A percentile compares a stretch with the other conserved stretches of the same genome.
Evolutionary conservation across 352 stramenopile genomes (phyloP).

Genomic region (Pythium insidiosum): DNA sequence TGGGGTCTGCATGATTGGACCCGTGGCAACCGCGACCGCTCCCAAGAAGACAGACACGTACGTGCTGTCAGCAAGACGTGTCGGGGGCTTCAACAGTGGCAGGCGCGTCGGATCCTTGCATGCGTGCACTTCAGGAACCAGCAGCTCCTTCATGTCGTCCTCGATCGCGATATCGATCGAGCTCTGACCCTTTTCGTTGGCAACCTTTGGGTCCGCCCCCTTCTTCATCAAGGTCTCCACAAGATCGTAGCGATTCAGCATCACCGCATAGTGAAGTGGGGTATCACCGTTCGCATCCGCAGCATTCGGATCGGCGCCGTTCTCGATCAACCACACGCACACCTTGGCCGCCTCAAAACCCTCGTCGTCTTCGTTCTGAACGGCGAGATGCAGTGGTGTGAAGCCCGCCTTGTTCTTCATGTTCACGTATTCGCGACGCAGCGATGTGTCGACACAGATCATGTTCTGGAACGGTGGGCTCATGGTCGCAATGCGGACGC

Average conservation of each 20-base stretch:
- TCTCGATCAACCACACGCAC: conserved; percentile 83
- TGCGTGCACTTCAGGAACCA: conserved; percentile 43
- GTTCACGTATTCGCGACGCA: conserved; percentile 80
- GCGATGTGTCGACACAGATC: conserved; percentile 81
- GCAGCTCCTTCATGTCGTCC: conserved; percentile 70
- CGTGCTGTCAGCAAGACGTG: conserved; percentile 64
- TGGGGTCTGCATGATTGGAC: conserved; percentile 81
- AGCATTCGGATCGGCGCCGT: conserved; percentile 71
- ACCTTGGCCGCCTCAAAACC: conserved; percentile 86
- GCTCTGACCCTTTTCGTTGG: conserved; percentile 62
- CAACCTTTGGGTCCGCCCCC: conserved; percentile 63
- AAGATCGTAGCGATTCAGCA: conserved; percentile 71
- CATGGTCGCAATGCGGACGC: conserved; percentile 67
- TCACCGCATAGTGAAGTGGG: conserved; percentile 80
- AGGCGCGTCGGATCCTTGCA: conserved; percentile 22
- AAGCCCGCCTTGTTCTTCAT: conserved; percentile 85
- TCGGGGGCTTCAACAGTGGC: conserved; percentile 39
- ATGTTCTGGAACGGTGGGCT: conserved; percentile 77
- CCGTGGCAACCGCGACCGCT: conserved; percentile 70
- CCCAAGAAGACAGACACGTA: conserved; percentile 85
- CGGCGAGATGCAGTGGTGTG: conserved; percentile 64
- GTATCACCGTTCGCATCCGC: conserved; percentile 79
- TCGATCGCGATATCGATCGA: conserved; percentile 67
- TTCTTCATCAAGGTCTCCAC: conserved; percentile 85
- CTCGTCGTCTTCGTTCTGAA: conserved; percentile 86